These are phyloP conservation scores for Hanseniaspora thailandica DNA, from an alignment of 805 yeast genomes.

Conservation along the genomic window DNA sequence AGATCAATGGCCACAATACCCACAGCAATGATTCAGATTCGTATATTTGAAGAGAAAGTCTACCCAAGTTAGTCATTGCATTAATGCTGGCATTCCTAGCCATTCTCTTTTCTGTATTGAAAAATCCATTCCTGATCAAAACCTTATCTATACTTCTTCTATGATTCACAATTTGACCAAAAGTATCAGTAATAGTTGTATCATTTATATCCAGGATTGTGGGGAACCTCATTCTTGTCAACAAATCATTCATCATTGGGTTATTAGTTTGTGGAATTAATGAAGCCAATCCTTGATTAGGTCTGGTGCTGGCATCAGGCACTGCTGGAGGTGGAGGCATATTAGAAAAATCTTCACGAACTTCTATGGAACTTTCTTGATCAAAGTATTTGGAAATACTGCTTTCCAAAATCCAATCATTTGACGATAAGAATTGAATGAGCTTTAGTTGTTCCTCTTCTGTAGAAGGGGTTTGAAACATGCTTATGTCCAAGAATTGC, in stretches of 20 bases:
- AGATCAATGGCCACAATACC: slow-evolving; percentile 8
- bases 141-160: not conserved
- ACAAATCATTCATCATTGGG: slow-evolving; percentile 12
- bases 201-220: not conserved
- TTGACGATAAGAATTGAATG: not conserved
- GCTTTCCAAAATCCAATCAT: slow-evolving; percentile 11
- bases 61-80: not conserved
- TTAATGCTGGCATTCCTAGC: not conserved
- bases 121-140: not conserved
- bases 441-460: slow-evolving; percentile 2
- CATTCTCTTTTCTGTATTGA: not conserved
- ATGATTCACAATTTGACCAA: not conserved
- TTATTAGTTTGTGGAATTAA: not conserved
- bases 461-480: not conserved
- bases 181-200: not conserved
- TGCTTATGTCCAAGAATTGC: slow-evolving; percentile 4
- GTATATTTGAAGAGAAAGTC: not conserved
- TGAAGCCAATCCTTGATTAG: not conserved
- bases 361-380: not conserved
- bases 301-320: not conserved
- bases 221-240: slow-evolving; percentile 10
- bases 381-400: slow-evolving; percentile 5
- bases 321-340: not conserved
- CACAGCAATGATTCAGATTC: not conserved
- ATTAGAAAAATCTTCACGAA: not conserved